A percentile compares a stretch with the other conserved stretches of the same genome.
Conservation (phyloP, 306 rosid genomes). For the Citrullus mucosospermus region DNA sequence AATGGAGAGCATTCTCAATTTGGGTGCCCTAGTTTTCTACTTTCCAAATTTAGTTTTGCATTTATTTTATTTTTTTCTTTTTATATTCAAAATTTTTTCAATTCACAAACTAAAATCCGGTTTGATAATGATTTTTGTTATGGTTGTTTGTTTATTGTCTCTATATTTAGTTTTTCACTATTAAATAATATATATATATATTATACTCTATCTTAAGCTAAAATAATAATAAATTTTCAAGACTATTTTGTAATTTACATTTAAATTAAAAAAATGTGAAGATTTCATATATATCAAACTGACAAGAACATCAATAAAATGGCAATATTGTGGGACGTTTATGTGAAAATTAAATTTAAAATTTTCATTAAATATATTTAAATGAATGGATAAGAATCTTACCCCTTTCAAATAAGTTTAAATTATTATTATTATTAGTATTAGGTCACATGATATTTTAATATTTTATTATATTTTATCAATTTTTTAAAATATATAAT, state of each 20-base stretch:
- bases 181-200: too few species aligned
- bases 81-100: background rate
- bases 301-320: too few species aligned
- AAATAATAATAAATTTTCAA: background rate
- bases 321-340: too few species aligned
- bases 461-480: too few species aligned
- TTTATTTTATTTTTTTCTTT: background rate
- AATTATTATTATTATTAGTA: too few species aligned
- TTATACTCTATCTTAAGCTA: background rate
- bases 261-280: too few species aligned
- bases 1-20: background rate
- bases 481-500: too few species aligned
- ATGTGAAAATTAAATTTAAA: too few species aligned
- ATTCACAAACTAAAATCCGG: background rate
- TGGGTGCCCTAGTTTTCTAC: slow-evolving; percentile 3
- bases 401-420: background rate
- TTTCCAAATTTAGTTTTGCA: background rate
- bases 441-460: background rate
- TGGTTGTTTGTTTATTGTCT: background rate
- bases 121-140: background rate
- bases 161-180: background rate
- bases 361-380: background rate
- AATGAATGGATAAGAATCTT: background rate
- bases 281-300: too few species aligned
- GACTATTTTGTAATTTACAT: background rate